Evolutionary conservation across 345 rosid genomes (phyloP).

Genomic region (Brassica incana): DNA sequence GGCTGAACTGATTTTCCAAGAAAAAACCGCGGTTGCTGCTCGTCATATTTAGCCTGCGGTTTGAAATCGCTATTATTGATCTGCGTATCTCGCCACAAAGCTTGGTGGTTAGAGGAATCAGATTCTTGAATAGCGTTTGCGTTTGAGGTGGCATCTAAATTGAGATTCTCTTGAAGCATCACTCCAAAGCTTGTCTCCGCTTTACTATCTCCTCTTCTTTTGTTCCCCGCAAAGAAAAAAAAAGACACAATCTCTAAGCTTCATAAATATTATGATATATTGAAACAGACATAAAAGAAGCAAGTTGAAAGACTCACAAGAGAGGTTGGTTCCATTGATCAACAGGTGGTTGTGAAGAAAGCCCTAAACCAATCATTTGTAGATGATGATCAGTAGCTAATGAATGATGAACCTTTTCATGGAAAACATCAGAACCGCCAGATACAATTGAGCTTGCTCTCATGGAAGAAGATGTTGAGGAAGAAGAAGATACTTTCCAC

Average conservation of each 20-base stretch:
- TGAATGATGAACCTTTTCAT: conserved; percentile 48
- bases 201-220: conserved; percentile 60
- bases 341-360: conserved; percentile 63
- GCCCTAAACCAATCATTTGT: conserved; percentile 87
- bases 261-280: neutral
- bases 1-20: conserved; percentile 60
- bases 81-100: conserved; percentile 47
- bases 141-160: conserved; percentile 46
- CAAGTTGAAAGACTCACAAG: conserved; percentile 49
- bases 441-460: conserved; percentile 66
- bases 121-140: conserved; percentile 38
- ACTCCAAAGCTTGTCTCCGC: conserved; percentile 63
- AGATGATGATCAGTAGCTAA: conserved; percentile 35
- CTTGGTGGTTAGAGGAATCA: conserved; percentile 42
- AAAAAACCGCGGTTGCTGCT: conserved; percentile 50
- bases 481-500: conserved; percentile 38
- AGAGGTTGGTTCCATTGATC: conserved; percentile 83
- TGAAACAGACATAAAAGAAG: neutral
- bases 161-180: conserved; percentile 71
- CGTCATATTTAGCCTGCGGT: conserved; percentile 19
- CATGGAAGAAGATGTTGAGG: conserved; percentile 51
- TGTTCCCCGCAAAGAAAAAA: conserved; percentile 28
- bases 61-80: conserved; percentile 46
- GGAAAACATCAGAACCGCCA: conserved; percentile 52
- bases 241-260: neutral